Evolutionary conservation across 192 early-diverging fungal genomes (phyloP), one percentile per base, ranked within the genome.

Genomic region (Coemansia sp.): DNA sequence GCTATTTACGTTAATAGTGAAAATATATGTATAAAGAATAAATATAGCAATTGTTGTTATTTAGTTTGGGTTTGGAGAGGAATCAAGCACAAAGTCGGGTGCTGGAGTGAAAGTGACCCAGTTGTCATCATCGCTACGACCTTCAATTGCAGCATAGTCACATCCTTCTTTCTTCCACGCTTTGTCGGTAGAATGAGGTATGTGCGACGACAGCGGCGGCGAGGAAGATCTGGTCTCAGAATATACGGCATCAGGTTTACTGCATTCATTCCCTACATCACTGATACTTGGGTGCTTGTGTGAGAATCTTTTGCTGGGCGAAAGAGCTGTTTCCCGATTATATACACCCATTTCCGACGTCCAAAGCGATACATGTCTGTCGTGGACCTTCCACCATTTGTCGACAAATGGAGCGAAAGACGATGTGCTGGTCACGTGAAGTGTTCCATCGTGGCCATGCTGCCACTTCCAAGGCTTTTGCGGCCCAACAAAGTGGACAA

Each of bases 401-500:
- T 87, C 85, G 18, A 90, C 75, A 51, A 91, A 71, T 25, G 60
- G 59, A 8, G 16, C 67, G 70, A 61, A 84, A 59, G 37, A 69
- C 59, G 63, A 79, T 63, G 20, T 33, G 18, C 26, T 53, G 23
- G 77, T 53, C 55, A 86, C 64, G 0, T 59, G 57, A 15, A 68
- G 39, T 26, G 64, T 61, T 21, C 71, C 77, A 30, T 67, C 65
- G 34, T 37, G 49, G 28, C 61, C 56, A 31, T 72, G 71, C 20
- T 25, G 28, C 61, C 65, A 67, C 59, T 70, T 70, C 95, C 95
- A 97, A 15, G 95, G 95, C 79, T 97, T 97, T 18, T 83, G 70
- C 2, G 66, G 66, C 1, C 95, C 95, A 51, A 95, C 90, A 82
- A 97, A 97, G 66, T 97, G 95, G 35, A 93, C 84, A 35, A 93